These are phyloP conservation scores for Cadophora sp. DNA, from an alignment of 2,329 filamentous ascomycete species.

Conservation along the genomic window DNA sequence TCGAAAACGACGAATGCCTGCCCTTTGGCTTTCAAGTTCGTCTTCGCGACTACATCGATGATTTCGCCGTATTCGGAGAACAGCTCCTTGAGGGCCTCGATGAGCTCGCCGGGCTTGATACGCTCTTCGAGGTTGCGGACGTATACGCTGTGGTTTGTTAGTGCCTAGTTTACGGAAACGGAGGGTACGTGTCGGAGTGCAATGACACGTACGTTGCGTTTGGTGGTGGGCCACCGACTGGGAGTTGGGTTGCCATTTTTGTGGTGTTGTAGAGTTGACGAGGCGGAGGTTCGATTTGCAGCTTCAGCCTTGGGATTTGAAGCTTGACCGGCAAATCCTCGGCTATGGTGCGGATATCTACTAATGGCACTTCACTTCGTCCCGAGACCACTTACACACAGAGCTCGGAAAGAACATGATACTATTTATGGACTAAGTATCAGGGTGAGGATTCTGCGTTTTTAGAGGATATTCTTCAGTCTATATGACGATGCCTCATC, in stretches of 20 bases:
- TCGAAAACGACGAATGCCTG: constrained; percentile 97
- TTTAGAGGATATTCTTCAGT: no score
- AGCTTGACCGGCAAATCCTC: background rate
- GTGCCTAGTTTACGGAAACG: constrained; percentile 14
- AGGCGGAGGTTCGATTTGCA: background rate
- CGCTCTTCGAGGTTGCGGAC: constrained; percentile 90
- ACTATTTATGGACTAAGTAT: background rate
- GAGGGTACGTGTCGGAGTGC: constrained; percentile 66
- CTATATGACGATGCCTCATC: no score
- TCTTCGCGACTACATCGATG: constrained; percentile 86
- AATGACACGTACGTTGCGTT: constrained; percentile 78
- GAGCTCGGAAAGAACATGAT: background rate
- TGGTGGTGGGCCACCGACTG: constrained; percentile 43
- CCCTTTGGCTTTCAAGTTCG: constrained; percentile 88
- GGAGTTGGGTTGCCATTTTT: constrained; percentile 23
- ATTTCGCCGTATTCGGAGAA: constrained; percentile 90
- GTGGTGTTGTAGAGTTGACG: constrained; percentile 26
- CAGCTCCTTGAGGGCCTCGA: constrained; percentile 74
- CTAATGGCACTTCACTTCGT: background rate
- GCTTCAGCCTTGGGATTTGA: constrained; percentile 18
- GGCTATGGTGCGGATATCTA: background rate
- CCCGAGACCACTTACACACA: background rate
- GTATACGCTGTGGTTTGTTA: constrained; percentile 59
- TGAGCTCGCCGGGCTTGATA: constrained; percentile 81
- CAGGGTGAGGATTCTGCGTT: no score